Evolutionary conservation across 345 rosid genomes (phyloP).

Genomic region (Fremontodendron californicum): DNA sequence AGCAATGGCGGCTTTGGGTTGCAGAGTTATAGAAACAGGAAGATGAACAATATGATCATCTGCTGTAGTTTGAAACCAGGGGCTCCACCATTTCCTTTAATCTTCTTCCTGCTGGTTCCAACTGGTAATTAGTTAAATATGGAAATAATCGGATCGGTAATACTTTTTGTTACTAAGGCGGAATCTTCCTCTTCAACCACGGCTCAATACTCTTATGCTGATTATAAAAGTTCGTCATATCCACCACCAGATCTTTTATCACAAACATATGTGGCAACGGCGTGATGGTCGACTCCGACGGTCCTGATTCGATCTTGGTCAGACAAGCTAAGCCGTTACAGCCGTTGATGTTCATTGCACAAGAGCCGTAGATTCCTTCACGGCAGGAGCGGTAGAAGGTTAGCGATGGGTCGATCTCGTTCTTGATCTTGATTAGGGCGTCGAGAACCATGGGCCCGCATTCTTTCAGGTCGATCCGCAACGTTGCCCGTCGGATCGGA

Average conservation of each 20-base stretch:
- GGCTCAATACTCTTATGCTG: constrained; percentile 99
- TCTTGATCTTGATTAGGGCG: too few relatives aligned
- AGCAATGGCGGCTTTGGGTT: not conserved
- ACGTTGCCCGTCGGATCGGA: too few relatives aligned
- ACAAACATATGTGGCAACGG: constrained; percentile 95
- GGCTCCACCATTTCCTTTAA: constrained; percentile 25
- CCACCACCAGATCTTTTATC: constrained; percentile 83
- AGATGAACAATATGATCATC: constrained; percentile 23
- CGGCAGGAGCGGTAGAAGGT: constrained; percentile 94
- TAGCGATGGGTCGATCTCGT: constrained; percentile 87
- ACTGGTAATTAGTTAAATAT: not conserved
- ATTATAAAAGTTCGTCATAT: too few relatives aligned
- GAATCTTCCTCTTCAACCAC: constrained; percentile 90
- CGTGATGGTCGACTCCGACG: constrained; percentile 41
- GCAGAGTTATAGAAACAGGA: not conserved
- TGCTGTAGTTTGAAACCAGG: constrained; percentile 24
- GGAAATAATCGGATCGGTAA: not conserved
- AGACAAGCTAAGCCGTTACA: constrained; percentile 90
- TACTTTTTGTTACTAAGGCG: constrained; percentile 30
- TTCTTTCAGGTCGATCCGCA: too few relatives aligned
- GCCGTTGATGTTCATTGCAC: too few relatives aligned
- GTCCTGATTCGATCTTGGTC: constrained; percentile 57
- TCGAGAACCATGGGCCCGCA: too few relatives aligned
- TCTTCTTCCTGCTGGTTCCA: constrained; percentile 13
- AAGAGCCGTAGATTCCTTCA: constrained; percentile 91